phyloP scores from a whole-genome alignment of 345 rosid genomes.

The Erucastrum elatum region DNA sequence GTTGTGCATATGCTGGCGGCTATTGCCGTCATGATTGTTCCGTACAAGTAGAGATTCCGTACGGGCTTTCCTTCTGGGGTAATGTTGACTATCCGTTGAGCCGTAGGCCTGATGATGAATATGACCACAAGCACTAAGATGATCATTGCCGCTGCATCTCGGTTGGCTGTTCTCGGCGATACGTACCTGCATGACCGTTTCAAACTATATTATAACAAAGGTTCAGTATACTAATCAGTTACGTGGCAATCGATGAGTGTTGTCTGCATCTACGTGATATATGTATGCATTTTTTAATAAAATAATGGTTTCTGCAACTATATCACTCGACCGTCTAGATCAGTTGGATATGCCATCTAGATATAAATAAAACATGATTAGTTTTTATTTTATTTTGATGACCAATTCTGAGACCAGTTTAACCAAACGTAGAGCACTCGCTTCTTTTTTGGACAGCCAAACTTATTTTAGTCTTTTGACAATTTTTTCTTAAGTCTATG shows the following conservation, averaged over 20 bases:
- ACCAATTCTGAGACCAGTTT: not conserved
- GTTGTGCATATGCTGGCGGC: conserved; percentile 10
- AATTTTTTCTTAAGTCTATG: not conserved
- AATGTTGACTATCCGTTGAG: conserved; percentile 10
- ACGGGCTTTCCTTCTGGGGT: conserved; percentile 35
- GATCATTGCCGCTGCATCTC: conserved; percentile 3
- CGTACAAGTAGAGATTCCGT: conserved; percentile 13
- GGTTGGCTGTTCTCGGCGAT: conserved; percentile 29
- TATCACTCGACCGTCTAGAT: too few species aligned
- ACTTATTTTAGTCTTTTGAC: too few species aligned
- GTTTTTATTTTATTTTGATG: not conserved
- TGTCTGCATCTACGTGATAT: not conserved
- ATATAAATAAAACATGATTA: too few species aligned
- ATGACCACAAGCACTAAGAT: conserved; percentile 13
- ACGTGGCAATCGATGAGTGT: not conserved
- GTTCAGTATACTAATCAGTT: not conserved
- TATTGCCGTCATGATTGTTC: conserved; percentile 20
- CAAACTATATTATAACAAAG: not conserved
- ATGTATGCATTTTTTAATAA: too few species aligned
- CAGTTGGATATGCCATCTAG: too few species aligned
- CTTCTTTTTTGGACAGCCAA: too few species aligned
- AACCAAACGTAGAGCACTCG: not conserved
- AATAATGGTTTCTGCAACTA: too few species aligned
- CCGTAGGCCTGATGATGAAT: conserved; percentile 32
- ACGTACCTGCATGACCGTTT: conserved; percentile 14